These are phyloP conservation scores for Globisporangium acanthophoron DNA, from an alignment of 352 stramenopile species.

Conservation along the genomic window DNA sequence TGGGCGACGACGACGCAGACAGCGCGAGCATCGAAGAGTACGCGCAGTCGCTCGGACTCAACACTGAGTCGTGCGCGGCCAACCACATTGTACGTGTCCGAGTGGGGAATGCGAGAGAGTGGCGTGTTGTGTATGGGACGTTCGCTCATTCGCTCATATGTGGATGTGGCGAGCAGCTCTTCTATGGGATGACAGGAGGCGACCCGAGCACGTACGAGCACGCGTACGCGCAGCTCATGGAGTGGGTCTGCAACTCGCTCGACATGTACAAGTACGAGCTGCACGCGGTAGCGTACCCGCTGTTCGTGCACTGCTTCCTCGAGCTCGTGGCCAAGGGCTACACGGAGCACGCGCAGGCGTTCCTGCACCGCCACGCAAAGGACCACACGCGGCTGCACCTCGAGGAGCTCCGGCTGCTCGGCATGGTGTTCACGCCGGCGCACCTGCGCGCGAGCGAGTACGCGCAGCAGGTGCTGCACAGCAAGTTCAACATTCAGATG, in stretches of 20 bases:
- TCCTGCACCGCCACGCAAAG: constrained; percentile 49
- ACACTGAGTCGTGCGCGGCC: constrained; percentile 59
- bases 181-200: constrained; percentile 60
- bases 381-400: constrained; percentile 71
- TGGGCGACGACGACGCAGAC: constrained; percentile 19
- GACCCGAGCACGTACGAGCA: constrained; percentile 59
- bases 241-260: constrained; percentile 83
- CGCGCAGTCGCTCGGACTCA: constrained; percentile 56
- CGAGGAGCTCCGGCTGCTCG: constrained; percentile 59
- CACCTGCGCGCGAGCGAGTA: constrained; percentile 75
- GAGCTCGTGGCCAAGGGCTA: constrained; percentile 72
- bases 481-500: constrained; percentile 81
- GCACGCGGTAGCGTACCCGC: constrained; percentile 65
- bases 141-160: constrained; percentile 2
- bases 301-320: constrained; percentile 82
- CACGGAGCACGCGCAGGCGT: constrained; percentile 35
- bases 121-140: neutral
- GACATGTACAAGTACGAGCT: constrained; percentile 86
- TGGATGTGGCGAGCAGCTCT: constrained; percentile 33
- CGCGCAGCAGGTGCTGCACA: constrained; percentile 65
- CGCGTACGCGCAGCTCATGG: constrained; percentile 60
- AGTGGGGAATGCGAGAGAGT: no score
- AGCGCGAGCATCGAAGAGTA: constrained; percentile 45
- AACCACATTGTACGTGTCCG: constrained; percentile 59
- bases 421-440: constrained; percentile 52